Evolutionary conservation across 2,329 filamentous ascomycete genomes (phyloP), one percentile per base, ranked within the genome.

Genomic region (Diaporthe sp.): DNA sequence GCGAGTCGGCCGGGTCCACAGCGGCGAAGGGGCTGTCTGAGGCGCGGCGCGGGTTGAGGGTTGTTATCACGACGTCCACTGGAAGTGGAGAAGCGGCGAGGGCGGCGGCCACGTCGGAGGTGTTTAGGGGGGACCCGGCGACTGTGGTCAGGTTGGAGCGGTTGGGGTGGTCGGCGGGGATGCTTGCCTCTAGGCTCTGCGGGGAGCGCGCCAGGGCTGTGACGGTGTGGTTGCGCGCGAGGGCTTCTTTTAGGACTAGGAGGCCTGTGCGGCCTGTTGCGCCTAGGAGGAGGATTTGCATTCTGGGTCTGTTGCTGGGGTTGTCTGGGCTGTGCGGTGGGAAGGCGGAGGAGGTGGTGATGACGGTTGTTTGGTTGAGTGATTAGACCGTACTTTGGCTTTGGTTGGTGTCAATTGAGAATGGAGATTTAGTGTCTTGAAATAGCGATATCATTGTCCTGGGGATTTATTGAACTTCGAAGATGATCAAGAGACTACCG

Each of bases 251-350:
- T 25, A 87, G 81, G 42, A 87, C 84, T 15, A 85, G 83, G 75
- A 83, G 80, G 80, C 86, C 86, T 4, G 84, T 86, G 20, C 86
- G 85, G 47, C 86, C 85, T 76, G 81, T 86, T 68, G 84, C 83
- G 71, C 85, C 86, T n/a, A 87, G 81, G 20, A 87, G 82, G 63
- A 88, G 82, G 75, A 86, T 82, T 75, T 85, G 82, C 83, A 85
- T 85, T 28, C 28, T 28, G 28, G 28, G 28, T 28, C 28, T 28
- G 28, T 28, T 28, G 28, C 28, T 28, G 28, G 28, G 28, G 28
- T 28, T 76, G 72, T 74, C 0, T 42, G 51, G 47, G n/a, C 0
- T 49, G 17, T 22, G n/a, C 12, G 53, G 53, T 55, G 39, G n/a
- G 25, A 4, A 31, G 15, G 39, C 1, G 17, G 42, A 3, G 42